A percentile compares a stretch with the other conserved stretches of the same genome.
Conservation (phyloP, 352 stramenopile species). For the Globisporangium abappressorium region DNA sequence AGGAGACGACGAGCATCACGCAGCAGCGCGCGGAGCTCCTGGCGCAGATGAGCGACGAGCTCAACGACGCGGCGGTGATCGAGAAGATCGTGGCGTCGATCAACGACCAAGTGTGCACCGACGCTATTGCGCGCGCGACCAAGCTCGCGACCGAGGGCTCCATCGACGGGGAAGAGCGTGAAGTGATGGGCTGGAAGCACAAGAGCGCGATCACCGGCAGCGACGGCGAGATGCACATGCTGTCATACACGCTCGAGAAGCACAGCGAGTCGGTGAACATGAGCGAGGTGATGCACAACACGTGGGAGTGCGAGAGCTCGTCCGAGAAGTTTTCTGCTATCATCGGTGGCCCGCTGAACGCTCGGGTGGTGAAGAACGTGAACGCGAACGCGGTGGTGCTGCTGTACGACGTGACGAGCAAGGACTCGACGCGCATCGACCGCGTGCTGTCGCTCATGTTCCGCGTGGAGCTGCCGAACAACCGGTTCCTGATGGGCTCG, state of each 20-base stretch:
- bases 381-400: slow-evolving; percentile 9
- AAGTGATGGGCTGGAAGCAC: slow-evolving; percentile 10
- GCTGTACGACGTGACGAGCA: slow-evolving; percentile 11
- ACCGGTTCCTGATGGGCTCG: slow-evolving; percentile 72
- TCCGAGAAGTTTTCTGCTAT: slow-evolving; percentile 9
- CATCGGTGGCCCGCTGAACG: background rate
- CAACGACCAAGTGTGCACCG: slow-evolving; percentile 6
- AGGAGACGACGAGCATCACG: slow-evolving; percentile 24
- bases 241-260: slow-evolving; percentile 23
- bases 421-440: slow-evolving; percentile 11
- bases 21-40: slow-evolving; percentile 11
- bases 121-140: slow-evolving; percentile 9
- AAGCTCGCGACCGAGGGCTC: background rate
- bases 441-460: slow-evolving; percentile 14
- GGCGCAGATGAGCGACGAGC: background rate
- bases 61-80: slow-evolving; percentile 6
- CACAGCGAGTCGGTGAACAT: slow-evolving; percentile 4
- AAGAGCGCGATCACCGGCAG: background rate
- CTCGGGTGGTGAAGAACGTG: slow-evolving; percentile 10
- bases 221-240: background rate
- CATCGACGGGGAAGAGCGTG: slow-evolving; percentile 4
- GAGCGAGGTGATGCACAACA: slow-evolving; percentile 9
- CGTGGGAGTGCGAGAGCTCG: slow-evolving; percentile 2
- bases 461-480: slow-evolving; percentile 24
- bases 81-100: slow-evolving; percentile 12